phyloP scores from a whole-genome alignment of 2,329 filamentous ascomycete genomes.

The Sclerotinia nivalis region DNA sequence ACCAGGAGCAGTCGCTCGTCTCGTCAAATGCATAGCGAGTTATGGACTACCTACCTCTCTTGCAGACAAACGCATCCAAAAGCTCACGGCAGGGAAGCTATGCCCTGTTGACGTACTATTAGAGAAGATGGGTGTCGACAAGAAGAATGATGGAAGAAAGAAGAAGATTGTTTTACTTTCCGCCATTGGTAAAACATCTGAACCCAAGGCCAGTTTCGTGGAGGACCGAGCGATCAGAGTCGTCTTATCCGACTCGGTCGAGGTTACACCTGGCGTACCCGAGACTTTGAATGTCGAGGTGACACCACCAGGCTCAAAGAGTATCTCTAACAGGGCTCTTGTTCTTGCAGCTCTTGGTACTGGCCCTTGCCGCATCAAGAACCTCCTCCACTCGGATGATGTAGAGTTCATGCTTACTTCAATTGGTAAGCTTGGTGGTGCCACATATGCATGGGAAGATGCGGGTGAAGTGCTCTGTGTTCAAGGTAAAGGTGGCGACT shows the following conservation, averaged over 20 bases:
- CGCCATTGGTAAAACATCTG: constrained; percentile 83
- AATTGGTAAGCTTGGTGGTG: constrained; percentile 80
- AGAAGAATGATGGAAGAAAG: constrained; percentile 93
- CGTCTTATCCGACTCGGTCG: constrained; percentile 76
- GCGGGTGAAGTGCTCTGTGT: constrained; percentile 89
- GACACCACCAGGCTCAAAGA: constrained; percentile 92
- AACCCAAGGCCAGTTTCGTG: constrained; percentile 87
- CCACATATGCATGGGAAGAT: constrained; percentile 90
- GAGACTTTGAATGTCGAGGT: constrained; percentile 68
- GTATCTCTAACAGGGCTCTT: constrained; percentile 92
- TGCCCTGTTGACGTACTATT: constrained; percentile 86
- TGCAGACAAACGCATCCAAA: constrained; percentile 78
- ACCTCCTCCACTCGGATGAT: constrained; percentile 93
- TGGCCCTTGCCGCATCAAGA: constrained; percentile 84
- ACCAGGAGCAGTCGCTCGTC: constrained; percentile 81
- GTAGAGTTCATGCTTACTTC: constrained; percentile 96
- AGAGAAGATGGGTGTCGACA: constrained; percentile 95
- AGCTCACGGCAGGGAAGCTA: constrained; percentile 79
- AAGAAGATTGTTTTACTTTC: constrained; percentile 96
- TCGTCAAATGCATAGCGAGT: constrained; percentile 91
- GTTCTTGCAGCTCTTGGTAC: constrained; percentile 88
- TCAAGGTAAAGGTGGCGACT: constrained; percentile 82
- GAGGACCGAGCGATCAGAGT: constrained; percentile 80
- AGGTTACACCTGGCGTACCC: constrained; percentile 72
- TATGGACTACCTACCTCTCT: constrained; percentile 87